Base-by-base conservation (phyloP, 768 basidiomycete species). In the Tulasnella sp. region DNA sequence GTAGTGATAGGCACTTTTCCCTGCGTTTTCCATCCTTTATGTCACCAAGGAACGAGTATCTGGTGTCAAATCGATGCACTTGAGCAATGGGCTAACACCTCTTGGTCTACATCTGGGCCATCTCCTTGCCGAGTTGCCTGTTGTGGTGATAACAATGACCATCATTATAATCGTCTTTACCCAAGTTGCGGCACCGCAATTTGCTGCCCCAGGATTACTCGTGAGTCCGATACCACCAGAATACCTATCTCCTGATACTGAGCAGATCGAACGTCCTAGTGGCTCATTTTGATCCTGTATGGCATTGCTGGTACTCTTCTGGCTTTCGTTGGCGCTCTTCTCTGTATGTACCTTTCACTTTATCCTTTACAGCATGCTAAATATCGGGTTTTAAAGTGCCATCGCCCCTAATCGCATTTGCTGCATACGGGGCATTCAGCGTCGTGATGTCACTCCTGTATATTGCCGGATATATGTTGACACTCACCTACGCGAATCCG, bases 1-100 rank as follows among this genome's bases (percentile, higher is more conserved):
- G n/a, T n/a, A n/a, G n/a, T n/a, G n/a, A n/a, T 48, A 83, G 81
- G 70, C 80, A 9, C 77, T 83, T 1, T 87, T 74, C 59, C 82
- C 85, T n/a, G 84, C 84, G 3, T 88, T 88, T 66, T 85, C 77
- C 57, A 73, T 81, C 8, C 62, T 88, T 12, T 88, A 88, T 62
- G 82, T 84, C 3, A 77, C 82, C 0, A 72, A 71, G 54, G 85
- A 88, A 60, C 74, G 81, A 8, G 72, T 76, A 2, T 75, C 78
- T 0, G 64, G 67, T 39, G 81, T 87, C 0, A 82, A 86, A 61
- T 80, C 83, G 2, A 88, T 87, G 81, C 84, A 87, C 59, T 67
- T 81, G 31, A 82, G 80, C 31, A 84, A 87, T 61, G 84, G 84
- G 1, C 63, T 86, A 24, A 56, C 42, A 16, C 55, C 53, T 25